These are phyloP conservation scores for Malbranchea zuffiana DNA, from an alignment of 2,329 filamentous ascomycete species.

Conservation along the genomic window DNA sequence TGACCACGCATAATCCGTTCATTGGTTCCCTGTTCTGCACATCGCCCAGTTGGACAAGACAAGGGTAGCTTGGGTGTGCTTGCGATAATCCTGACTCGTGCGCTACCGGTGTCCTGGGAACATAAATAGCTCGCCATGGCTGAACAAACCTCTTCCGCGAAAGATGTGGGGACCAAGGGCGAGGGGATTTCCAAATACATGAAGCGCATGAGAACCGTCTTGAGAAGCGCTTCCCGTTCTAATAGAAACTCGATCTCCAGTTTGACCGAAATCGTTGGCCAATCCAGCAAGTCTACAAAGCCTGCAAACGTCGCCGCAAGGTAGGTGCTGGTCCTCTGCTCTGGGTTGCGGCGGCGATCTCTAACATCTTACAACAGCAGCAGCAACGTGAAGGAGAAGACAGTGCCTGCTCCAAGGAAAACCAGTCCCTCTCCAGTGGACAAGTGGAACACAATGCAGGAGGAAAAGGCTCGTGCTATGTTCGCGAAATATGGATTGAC, in stretches of 20 bases:
- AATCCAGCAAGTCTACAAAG: slow-evolving; percentile 18
- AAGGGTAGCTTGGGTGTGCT: background rate
- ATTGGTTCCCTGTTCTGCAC: slow-evolving; percentile 10
- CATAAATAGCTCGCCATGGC: slow-evolving; percentile 9
- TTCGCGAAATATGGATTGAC: slow-evolving; percentile 40
- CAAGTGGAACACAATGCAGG: slow-evolving; percentile 31
- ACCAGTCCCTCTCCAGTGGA: slow-evolving; percentile 14
- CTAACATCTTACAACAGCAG: background rate
- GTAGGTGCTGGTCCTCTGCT: slow-evolving; percentile 8
- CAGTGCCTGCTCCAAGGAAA: no score
- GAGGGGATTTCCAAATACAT: slow-evolving; percentile 32
- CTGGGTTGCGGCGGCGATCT: background rate
- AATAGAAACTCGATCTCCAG: slow-evolving; percentile 21
- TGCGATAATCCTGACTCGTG: background rate
- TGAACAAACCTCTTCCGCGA: slow-evolving; percentile 11
- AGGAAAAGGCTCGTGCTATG: slow-evolving; percentile 34
- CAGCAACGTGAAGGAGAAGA: no score
- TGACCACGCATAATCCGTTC: slow-evolving; percentile 10
- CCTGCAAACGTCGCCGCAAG: slow-evolving; percentile 10
- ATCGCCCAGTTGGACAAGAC: slow-evolving; percentile 6
- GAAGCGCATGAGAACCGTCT: slow-evolving; percentile 30
- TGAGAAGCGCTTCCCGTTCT: slow-evolving; percentile 24
- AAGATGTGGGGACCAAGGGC: slow-evolving; percentile 11
- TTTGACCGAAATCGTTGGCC: slow-evolving; percentile 13
- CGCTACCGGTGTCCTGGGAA: slow-evolving; percentile 5